phyloP scores from a whole-genome alignment of 129 eudicot species.

The Lonicera japonica region DNA sequence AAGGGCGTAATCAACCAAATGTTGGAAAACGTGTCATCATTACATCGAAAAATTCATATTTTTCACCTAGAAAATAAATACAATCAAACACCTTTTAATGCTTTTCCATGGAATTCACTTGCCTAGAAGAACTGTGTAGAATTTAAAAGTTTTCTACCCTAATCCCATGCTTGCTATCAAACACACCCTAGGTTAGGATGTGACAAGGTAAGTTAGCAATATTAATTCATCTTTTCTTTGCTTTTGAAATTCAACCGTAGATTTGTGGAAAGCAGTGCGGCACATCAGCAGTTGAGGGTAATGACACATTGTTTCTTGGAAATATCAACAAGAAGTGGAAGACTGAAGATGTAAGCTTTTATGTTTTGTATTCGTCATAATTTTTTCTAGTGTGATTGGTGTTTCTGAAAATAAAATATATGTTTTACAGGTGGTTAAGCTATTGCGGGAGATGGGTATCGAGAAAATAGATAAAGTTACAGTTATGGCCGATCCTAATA shows the following conservation, averaged over 20 bases:
- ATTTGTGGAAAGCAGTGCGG: conserved; percentile 59
- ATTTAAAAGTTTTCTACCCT: too few species aligned
- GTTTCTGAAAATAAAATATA: conserved; percentile 5
- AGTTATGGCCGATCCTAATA: conserved; percentile 57
- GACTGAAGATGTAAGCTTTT: conserved; percentile 50
- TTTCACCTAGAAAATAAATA: too few species aligned
- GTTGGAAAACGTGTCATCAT: too few species aligned
- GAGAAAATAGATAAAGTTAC: conserved; percentile 55
- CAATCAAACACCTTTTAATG: too few species aligned
- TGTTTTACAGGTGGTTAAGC: conserved; percentile 33
- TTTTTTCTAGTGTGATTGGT: conserved; percentile 2
- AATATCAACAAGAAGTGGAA: conserved; percentile 68
- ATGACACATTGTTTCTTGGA: conserved; percentile 58
- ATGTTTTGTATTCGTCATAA: not conserved
- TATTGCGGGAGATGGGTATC: conserved; percentile 45
- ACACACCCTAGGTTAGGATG: too few species aligned
- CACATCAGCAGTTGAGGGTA: conserved; percentile 52
- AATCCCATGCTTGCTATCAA: too few species aligned
- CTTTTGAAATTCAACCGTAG: conserved; percentile 29
- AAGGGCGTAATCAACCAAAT: too few species aligned
- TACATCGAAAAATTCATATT: too few species aligned
- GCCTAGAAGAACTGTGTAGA: too few species aligned
- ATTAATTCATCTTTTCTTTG: not conserved
- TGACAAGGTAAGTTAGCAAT: too few species aligned
- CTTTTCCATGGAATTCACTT: too few species aligned